Conservation (phyloP, 2,329 filamentous ascomycete genomes). For the Curvularia verruculosa region DNA sequence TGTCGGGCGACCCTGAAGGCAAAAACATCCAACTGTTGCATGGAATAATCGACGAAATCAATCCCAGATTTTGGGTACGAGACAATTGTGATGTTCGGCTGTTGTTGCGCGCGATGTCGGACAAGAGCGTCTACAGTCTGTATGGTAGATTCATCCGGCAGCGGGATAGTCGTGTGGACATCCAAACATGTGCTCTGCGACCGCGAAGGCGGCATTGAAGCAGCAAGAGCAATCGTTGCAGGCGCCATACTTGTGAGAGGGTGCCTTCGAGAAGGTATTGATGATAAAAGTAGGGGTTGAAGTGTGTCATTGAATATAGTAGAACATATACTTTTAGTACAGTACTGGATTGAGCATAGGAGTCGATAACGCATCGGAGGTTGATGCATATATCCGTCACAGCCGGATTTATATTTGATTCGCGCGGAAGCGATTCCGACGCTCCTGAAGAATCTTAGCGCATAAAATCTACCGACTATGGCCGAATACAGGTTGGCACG, state of each 20-base stretch:
- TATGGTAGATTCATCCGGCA: constrained; percentile 14
- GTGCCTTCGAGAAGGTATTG: background rate
- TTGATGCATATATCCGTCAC: constrained; percentile 3
- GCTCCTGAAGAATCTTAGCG: background rate
- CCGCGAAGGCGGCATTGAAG: constrained; percentile 5
- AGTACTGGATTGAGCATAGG: background rate
- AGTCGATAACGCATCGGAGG: background rate
- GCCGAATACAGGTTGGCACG: background rate
- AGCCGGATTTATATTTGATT: constrained; percentile 4
- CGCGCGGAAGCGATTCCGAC: background rate
- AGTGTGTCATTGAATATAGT: background rate
- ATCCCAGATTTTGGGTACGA: constrained; percentile 55
- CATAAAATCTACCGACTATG: background rate
- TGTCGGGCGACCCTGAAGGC: constrained; percentile 37
- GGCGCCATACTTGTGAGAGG: constrained; percentile 23
- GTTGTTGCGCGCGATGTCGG: constrained; percentile 44
- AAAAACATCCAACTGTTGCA: constrained; percentile 54
- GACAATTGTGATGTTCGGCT: constrained; percentile 48
- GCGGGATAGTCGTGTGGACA: background rate
- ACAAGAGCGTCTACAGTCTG: constrained; percentile 51
- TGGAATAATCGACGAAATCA: constrained; percentile 56
- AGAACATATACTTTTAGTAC: background rate
- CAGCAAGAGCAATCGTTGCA: constrained; percentile 24
- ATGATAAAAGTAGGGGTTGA: background rate
- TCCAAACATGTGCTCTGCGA: background rate